Evolutionary conservation across 2,329 filamentous ascomycete genomes (phyloP).

Genomic region (Phaeomoniella chlamydospora): DNA sequence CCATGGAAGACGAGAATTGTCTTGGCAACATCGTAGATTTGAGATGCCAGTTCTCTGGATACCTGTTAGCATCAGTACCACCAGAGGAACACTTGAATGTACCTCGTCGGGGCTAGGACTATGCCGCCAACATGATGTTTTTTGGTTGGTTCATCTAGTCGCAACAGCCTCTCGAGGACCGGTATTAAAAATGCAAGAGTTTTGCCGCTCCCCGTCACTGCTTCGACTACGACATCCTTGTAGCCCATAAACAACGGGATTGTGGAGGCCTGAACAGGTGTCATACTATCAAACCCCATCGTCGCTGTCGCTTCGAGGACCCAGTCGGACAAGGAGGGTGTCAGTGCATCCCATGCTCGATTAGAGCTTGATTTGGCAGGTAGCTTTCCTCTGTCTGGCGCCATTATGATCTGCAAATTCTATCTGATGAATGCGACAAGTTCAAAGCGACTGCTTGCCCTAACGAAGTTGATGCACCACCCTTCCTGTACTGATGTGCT

Average conservation of each 20-base stretch:
- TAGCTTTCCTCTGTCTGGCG: constrained; percentile 24
- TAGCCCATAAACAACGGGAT: constrained; percentile 79
- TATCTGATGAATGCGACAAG: background rate
- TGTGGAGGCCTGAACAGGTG: constrained; percentile 85
- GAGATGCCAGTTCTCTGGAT: constrained; percentile 66
- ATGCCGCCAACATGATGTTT: constrained; percentile 84
- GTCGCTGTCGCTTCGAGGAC: constrained; percentile 67
- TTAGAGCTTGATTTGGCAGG: constrained; percentile 31
- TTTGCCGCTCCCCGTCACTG: constrained; percentile 84
- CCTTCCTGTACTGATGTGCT: background rate
- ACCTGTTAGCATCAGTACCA: constrained; percentile 3
- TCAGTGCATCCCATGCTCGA: constrained; percentile 54
- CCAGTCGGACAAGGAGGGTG: constrained; percentile 64
- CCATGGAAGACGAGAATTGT: constrained; percentile 71
- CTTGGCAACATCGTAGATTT: constrained; percentile 71
- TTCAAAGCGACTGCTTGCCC: background rate
- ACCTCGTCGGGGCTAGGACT: constrained; percentile 72
- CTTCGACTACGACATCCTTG: constrained; percentile 87
- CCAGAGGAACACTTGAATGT: constrained; percentile 5
- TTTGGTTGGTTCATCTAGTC: constrained; percentile 68
- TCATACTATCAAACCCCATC: constrained; percentile 80
- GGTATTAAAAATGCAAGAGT: constrained; percentile 78
- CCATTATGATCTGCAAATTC: constrained; percentile 8
- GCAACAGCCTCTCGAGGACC: constrained; percentile 66
- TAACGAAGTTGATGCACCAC: background rate